phyloP scores from a whole-genome alignment of 192 early-diverging fungal genomes.

The Backusella tuberculispora region DNA sequence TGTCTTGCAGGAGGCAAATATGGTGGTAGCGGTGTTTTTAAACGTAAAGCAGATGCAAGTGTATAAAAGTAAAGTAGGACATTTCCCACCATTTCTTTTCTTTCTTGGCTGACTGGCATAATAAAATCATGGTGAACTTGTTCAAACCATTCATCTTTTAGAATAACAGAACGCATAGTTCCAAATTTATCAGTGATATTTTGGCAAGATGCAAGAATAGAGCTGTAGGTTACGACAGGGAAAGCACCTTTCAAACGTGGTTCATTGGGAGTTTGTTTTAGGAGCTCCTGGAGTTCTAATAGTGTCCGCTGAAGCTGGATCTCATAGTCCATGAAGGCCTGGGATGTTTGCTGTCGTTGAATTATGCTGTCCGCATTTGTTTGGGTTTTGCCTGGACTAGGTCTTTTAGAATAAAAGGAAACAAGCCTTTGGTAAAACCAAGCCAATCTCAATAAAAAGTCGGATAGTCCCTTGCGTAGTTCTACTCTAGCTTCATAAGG shows the following conservation, averaged over 20 bases:
- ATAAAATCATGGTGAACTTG: constrained; percentile 64
- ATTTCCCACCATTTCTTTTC: constrained; percentile 71
- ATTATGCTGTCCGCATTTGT: constrained; percentile 9
- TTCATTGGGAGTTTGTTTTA: constrained; percentile 77
- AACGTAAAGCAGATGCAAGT: constrained; percentile 76
- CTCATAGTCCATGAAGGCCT: constrained; percentile 74
- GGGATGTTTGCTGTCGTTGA: constrained; percentile 40
- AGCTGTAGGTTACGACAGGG: constrained; percentile 63
- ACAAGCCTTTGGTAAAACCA: constrained; percentile 74
- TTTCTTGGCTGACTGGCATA: constrained; percentile 57
- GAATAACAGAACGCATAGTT: constrained; percentile 73
- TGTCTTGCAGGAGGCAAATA: constrained; percentile 74
- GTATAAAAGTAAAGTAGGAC: constrained; percentile 79
- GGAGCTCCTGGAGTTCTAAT: constrained; percentile 62
- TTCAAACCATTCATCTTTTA: constrained; percentile 57
- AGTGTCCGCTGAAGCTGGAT: constrained; percentile 68
- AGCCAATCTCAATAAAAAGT: constrained; percentile 70
- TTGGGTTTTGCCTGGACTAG: constrained; percentile 19
- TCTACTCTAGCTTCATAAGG: constrained; percentile 84
- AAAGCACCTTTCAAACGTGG: constrained; percentile 85
- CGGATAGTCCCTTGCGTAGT: constrained; percentile 74
- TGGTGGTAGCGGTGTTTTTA: constrained; percentile 84
- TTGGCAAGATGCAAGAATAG: constrained; percentile 71
- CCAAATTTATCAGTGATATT: constrained; percentile 78
- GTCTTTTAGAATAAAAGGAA: constrained; percentile 51